Evolutionary conservation across 2,329 filamentous ascomycete species (phyloP).

Genomic region (Emmonsiellopsis sp.): DNA sequence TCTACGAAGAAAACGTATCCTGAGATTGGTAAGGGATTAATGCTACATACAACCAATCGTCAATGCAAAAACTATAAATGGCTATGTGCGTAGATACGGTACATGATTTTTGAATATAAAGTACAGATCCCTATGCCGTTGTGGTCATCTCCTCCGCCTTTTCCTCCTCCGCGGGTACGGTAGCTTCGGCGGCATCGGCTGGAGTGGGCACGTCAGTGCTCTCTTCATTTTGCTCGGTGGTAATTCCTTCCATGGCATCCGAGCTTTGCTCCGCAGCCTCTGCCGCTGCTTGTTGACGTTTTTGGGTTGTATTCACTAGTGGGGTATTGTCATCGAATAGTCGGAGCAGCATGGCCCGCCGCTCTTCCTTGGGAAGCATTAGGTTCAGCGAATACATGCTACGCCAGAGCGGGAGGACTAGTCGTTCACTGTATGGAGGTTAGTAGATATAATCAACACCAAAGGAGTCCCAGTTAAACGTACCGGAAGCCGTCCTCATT

Average conservation of each 20-base stretch:
- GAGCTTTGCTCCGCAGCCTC: slow-evolving; percentile 8
- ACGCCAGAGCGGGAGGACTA: slow-evolving; percentile 90
- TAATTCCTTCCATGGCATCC: background rate
- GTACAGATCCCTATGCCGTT: background rate
- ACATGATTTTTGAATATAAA: too few species aligned
- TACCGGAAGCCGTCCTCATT: slow-evolving; percentile 48
- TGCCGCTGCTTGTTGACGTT: slow-evolving; percentile 14
- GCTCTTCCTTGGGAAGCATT: slow-evolving; percentile 96
- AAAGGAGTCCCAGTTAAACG: slow-evolving; percentile 11
- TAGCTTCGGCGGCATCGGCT: background rate
- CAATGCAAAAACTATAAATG: too few species aligned
- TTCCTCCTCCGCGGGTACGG: background rate
- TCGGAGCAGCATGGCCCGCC: slow-evolving; percentile 80
- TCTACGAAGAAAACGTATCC: too few species aligned
- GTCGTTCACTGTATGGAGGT: slow-evolving; percentile 49
- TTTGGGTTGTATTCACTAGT: slow-evolving; percentile 54
- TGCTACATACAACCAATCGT: too few species aligned
- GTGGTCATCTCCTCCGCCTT: background rate
- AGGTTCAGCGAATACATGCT: slow-evolving; percentile 86
- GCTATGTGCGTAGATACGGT: too few species aligned
- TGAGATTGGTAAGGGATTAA: too few species aligned
- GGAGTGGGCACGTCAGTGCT: slow-evolving; percentile 2
- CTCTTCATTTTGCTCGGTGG: background rate
- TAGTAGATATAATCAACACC: slow-evolving; percentile 13
- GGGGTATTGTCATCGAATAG: slow-evolving; percentile 85